Evolutionary conservation across 2,329 filamentous ascomycete species (phyloP).

Genomic region (Myrmaecium sp.): DNA sequence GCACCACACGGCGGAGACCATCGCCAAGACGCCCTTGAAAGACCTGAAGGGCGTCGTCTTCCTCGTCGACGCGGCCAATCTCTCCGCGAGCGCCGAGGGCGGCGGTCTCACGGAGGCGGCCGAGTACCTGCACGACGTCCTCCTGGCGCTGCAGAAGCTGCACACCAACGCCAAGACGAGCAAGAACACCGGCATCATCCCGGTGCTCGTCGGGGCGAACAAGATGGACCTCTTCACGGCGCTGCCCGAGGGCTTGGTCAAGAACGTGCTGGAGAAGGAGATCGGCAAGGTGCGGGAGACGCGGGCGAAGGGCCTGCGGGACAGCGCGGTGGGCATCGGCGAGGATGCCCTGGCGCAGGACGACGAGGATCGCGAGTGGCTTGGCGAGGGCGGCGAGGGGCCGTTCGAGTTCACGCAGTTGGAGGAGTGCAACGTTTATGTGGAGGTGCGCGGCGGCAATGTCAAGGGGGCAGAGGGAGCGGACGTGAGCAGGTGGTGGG

Average conservation of each 20-base stretch:
- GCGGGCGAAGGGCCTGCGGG: conserved; percentile 60
- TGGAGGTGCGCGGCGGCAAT: conserved; percentile 65
- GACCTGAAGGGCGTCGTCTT: conserved; percentile 64
- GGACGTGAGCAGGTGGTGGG: conserved; percentile 74
- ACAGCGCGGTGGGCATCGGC: conserved; percentile 57
- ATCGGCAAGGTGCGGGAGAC: conserved; percentile 61
- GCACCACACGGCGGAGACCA: conserved; percentile 35
- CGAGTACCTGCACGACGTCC: conserved; percentile 72
- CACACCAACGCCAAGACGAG: conserved; percentile 38
- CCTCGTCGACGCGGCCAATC: conserved; percentile 60
- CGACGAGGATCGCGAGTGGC: conserved; percentile 52
- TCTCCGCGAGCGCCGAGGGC: conserved; percentile 19
- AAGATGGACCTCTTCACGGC: conserved; percentile 94
- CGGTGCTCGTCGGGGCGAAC: conserved; percentile 77
- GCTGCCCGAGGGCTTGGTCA: conserved; percentile 61
- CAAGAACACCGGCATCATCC: conserved; percentile 43
- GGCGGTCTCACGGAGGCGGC: conserved; percentile 52
- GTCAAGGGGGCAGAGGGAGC: conserved; percentile 43
- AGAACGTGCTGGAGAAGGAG: conserved; percentile 59
- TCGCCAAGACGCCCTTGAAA: conserved; percentile 31
- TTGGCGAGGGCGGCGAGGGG: conserved; percentile 64
- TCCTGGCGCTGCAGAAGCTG: conserved; percentile 67
- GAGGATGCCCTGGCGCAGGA: conserved; percentile 37
- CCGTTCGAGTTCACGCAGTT: conserved; percentile 69
- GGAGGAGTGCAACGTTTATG: conserved; percentile 63